Evolutionary conservation across 176 grass and related monocot species (phyloP).

Genomic region (Calamus simplicifolius): DNA sequence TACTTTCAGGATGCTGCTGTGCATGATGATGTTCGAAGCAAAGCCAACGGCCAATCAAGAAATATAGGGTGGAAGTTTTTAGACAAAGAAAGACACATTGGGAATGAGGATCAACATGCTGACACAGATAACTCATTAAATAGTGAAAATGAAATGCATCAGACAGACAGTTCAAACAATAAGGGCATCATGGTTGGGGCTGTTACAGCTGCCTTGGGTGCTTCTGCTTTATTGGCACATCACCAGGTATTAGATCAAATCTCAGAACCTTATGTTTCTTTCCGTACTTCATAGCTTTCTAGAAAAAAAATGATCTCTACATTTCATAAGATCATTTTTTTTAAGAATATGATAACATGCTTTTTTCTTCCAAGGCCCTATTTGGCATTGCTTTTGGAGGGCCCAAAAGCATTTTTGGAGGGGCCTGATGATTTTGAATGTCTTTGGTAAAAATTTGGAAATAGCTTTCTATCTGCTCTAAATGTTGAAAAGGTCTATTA

Average conservation of each 20-base stretch:
- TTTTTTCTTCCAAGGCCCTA: no score
- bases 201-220: constrained; percentile 85
- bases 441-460: no score
- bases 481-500: no score
- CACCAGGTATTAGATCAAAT: constrained; percentile 53
- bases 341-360: no score
- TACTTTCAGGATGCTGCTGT: constrained; percentile 43
- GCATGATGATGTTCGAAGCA: constrained; percentile 38
- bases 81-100: neutral
- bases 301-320: neutral
- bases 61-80: neutral
- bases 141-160: no score
- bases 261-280: constrained; percentile 7
- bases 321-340: no score
- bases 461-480: no score
- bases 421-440: no score
- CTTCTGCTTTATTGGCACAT: constrained; percentile 68
- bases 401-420: no score
- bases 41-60: constrained; percentile 13
- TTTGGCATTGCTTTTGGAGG: no score
- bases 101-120: neutral
- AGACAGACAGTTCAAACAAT: constrained; percentile 11
- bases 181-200: constrained; percentile 75
- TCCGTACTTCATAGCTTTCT: neutral
- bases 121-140: no score